These are phyloP conservation scores for Boletus mariae DNA, from an alignment of 1,284 basidiomycete species.

Conservation along the genomic window DNA sequence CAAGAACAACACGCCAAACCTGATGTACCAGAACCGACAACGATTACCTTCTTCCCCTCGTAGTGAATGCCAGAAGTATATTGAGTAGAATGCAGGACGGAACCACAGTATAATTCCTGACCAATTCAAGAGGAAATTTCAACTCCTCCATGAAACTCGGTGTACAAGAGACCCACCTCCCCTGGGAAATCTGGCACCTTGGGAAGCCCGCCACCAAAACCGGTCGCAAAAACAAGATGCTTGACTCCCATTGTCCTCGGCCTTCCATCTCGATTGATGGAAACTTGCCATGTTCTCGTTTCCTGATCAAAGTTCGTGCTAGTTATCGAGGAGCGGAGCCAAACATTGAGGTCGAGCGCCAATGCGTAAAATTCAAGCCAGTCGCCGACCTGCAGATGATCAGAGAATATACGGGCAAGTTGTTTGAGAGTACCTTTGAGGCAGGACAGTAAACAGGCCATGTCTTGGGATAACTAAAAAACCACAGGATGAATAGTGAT, in stretches of 20 bases:
- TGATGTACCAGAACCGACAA: slow-evolving; percentile 27
- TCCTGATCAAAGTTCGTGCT: slow-evolving; percentile 33
- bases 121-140: neutral
- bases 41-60: slow-evolving; percentile 22
- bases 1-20: slow-evolving; percentile 18
- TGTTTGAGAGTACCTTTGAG: slow-evolving; percentile 24
- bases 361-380: slow-evolving; percentile 57
- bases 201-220: slow-evolving; percentile 37
- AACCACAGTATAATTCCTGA: slow-evolving; percentile 22
- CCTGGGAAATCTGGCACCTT: slow-evolving; percentile 31
- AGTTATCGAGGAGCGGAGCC: slow-evolving; percentile 42
- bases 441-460: slow-evolving; percentile 40
- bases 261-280: slow-evolving; percentile 24
- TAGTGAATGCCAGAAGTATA: slow-evolving; percentile 33
- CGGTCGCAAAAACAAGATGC: slow-evolving; percentile 40
- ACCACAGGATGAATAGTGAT: neutral
- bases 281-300: slow-evolving; percentile 34
- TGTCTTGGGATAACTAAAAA: slow-evolving; percentile 32
- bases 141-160: neutral
- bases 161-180: slow-evolving; percentile 9
- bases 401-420: neutral
- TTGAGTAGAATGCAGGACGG: slow-evolving; percentile 37
- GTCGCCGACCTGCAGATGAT: slow-evolving; percentile 41
- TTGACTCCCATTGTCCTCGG: slow-evolving; percentile 28
- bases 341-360: slow-evolving; percentile 53